Evolutionary conservation across 768 basidiomycete genomes (phyloP).

Genomic region (Russula lepida): DNA sequence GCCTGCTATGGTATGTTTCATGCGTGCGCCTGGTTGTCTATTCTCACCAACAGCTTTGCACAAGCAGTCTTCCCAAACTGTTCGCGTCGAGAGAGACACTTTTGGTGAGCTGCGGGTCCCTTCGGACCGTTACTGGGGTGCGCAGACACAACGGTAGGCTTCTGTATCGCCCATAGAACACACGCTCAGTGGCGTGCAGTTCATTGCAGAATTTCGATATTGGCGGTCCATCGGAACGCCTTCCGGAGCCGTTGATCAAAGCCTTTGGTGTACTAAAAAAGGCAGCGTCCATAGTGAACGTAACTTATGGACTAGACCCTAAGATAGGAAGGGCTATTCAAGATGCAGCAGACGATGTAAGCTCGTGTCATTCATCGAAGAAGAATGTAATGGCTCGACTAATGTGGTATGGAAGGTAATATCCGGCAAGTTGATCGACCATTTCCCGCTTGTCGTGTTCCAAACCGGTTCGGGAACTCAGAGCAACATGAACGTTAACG

Average conservation of each 20-base stretch:
- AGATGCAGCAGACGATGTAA: conserved; percentile 86
- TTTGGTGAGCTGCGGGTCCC: conserved; percentile 93
- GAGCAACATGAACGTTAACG: conserved; percentile 98
- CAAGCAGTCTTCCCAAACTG: conserved; percentile 40
- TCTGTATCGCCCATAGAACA: not conserved
- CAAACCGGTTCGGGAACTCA: conserved; percentile 99
- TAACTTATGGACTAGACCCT: conserved; percentile 81
- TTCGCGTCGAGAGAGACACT: conserved; percentile 83
- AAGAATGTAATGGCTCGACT: not conserved
- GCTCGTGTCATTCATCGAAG: conserved; percentile 22
- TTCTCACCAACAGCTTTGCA: not conserved
- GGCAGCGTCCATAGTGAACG: conserved; percentile 88
- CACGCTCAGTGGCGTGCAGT: conserved; percentile 33
- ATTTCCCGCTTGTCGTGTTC: conserved; percentile 98
- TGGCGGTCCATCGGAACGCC: conserved; percentile 86
- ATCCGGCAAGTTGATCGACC: conserved; percentile 85
- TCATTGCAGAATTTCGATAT: conserved; percentile 98
- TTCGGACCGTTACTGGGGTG: conserved; percentile 90
- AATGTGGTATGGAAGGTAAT: conserved; percentile 61
- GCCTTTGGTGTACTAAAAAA: conserved; percentile 98
- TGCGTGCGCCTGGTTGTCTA: not conserved
- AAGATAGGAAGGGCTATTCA: conserved; percentile 85
- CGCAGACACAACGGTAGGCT: conserved; percentile 86
- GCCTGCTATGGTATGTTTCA: conserved; percentile 30
- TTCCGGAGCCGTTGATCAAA: conserved; percentile 93